phyloP scores from a whole-genome alignment of 2,329 filamentous ascomycete species.

The Aspergillus puulaauensis region DNA sequence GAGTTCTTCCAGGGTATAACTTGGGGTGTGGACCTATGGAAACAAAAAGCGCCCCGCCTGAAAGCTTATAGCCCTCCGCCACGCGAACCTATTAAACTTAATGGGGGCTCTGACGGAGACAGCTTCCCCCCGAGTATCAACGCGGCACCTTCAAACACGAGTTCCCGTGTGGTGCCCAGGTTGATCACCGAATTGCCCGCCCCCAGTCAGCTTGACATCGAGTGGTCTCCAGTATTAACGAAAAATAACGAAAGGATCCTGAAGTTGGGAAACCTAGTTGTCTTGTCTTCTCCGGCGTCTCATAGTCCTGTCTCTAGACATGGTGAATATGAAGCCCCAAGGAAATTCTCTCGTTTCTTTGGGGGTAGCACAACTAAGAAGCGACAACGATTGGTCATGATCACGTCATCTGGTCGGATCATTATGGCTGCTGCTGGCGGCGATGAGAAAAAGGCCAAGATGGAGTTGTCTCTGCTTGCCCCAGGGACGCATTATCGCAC shows the following conservation, averaged over 20 bases:
- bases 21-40: slow-evolving; percentile 86
- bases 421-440: slow-evolving; percentile 88
- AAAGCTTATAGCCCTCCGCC: slow-evolving; percentile 78
- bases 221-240: slow-evolving; percentile 95
- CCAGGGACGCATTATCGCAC: slow-evolving; percentile 76
- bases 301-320: slow-evolving; percentile 72
- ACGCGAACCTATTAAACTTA: slow-evolving; percentile 76
- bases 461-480: slow-evolving; percentile 80
- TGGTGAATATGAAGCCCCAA: slow-evolving; percentile 67
- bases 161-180: slow-evolving; percentile 64
- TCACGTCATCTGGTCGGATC: slow-evolving; percentile 87
- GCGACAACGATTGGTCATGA: slow-evolving; percentile 86
- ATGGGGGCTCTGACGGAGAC: slow-evolving; percentile 48
- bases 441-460: slow-evolving; percentile 92
- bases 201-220: slow-evolving; percentile 94
- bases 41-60: slow-evolving; percentile 80
- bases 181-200: slow-evolving; percentile 94
- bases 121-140: slow-evolving; percentile 45
- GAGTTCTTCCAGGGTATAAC: slow-evolving; percentile 86
- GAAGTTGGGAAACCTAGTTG: slow-evolving; percentile 87
- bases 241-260: slow-evolving; percentile 89
- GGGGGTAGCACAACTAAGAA: slow-evolving; percentile 89
- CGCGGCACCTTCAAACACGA: slow-evolving; percentile 40
- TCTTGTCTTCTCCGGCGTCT: slow-evolving; percentile 74
- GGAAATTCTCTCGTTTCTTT: slow-evolving; percentile 92